Base-by-base conservation (phyloP, 176 grass and related monocot genomes). In the Melocanna baccifera region DNA sequence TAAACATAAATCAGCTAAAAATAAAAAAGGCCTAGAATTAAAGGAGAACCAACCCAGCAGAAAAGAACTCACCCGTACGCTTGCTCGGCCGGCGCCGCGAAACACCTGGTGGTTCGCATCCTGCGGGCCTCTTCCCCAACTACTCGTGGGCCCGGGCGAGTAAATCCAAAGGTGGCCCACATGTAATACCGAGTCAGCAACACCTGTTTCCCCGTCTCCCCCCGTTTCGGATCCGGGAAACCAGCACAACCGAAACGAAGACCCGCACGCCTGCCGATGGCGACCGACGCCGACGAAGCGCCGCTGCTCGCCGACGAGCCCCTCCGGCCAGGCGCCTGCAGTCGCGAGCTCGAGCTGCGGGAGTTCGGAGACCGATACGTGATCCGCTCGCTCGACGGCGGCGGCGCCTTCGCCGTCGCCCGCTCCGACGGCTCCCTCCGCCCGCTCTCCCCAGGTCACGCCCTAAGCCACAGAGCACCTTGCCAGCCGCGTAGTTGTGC, bases 301-400 rank as follows among this genome's bases (percentile, higher is more conserved):
- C 88, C 89, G 15, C 87, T 94, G 84, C 89, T 94, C 80, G 71
- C 71, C 46, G 87, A 80, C 36, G 85, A 67, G 25, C 86, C 71
- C 37, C 61, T 85, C 40, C 40, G 56, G 0, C 80, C 85, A 18
- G 79, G 82, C 7, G 43, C 92, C 67, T 95, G 93, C 83, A 93
- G 91, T 69, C 85, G 85, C 42, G 91, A 92, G 77, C 91, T 94
- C 77, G 91, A 95, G 83, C 87, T 98, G 19, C 83, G 84, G 56
- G 96, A 98, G 88, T 98, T 93, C 73, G 71, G 85, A n/a, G 72
- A 98, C 87, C 87, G 87, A 85, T 98, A 90, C 85, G 88, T 94
- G 87, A 88, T 98, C 73, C 91, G 87, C 62, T 95, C 93, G 30
- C 70, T 84, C 78, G 81, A 83, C 72, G 82, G 89, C 52, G 89